Evolutionary conservation across 169 alveolate genomes (phyloP).

Genomic region (Cryptosporidium tyzzeri): DNA sequence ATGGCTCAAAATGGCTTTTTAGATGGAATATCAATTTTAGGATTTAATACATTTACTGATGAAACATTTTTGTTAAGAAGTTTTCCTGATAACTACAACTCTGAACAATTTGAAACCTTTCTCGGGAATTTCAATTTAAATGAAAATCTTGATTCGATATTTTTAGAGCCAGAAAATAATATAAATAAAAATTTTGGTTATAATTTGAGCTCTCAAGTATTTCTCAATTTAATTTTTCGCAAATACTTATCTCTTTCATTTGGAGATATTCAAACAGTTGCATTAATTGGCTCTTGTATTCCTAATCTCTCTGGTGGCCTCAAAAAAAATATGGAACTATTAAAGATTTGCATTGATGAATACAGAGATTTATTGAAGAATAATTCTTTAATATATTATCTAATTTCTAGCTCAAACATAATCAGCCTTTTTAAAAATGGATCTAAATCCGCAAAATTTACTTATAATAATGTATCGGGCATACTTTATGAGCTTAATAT

Average conservation of each 20-base stretch:
- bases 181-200: not conserved
- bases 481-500: slow-evolving; percentile 50
- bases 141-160: not conserved
- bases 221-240: not conserved
- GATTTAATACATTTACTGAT: not conserved
- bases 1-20: slow-evolving; percentile 40
- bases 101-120: not conserved
- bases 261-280: slow-evolving; percentile 69
- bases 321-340: not conserved
- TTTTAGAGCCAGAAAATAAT: not conserved
- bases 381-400: slow-evolving; percentile 18
- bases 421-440: not conserved
- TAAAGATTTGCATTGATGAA: slow-evolving; percentile 22
- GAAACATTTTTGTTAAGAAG: not conserved
- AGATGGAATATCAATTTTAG: slow-evolving; percentile 52
- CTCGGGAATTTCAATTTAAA: not conserved
- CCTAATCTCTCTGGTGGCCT: not conserved
- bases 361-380: slow-evolving; percentile 27
- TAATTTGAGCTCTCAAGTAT: not conserved
- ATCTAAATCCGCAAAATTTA: slow-evolving; percentile 4
- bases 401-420: not conserved
- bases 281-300: slow-evolving; percentile 43
- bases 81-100: not conserved
- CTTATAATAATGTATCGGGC: not conserved
- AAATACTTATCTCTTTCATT: slow-evolving; percentile 26